Evolutionary conservation across 768 basidiomycete species (phyloP).

Genomic region (Tricholoma matsutake): DNA sequence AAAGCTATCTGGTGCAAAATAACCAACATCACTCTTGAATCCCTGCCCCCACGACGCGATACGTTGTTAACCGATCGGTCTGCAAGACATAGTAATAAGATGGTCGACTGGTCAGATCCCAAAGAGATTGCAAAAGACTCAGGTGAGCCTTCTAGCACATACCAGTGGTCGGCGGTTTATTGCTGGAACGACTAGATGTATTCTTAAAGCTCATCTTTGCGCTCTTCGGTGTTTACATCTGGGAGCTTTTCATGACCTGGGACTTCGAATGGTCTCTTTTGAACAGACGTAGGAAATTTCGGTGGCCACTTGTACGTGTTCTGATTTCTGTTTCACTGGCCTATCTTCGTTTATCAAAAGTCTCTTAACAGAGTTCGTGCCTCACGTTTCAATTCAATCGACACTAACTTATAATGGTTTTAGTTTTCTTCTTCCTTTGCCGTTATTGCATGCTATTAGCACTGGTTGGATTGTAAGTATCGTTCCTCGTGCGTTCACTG

Average conservation of each 20-base stretch:
- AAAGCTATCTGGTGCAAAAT: neutral
- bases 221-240: constrained; percentile 65
- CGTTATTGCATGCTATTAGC: constrained; percentile 72
- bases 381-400: neutral
- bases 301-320: constrained; percentile 65
- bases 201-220: constrained; percentile 59
- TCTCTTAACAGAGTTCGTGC: constrained; percentile 19
- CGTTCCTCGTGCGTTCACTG: neutral
- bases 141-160: constrained; percentile 21
- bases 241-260: constrained; percentile 63
- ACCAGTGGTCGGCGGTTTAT: neutral
- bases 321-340: neutral
- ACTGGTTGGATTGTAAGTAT: constrained; percentile 57
- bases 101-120: constrained; percentile 50
- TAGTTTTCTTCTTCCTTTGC: constrained; percentile 65
- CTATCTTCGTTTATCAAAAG: neutral
- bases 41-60: neutral
- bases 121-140: constrained; percentile 41
- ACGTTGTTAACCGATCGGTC: neutral
- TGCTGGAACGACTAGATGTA: constrained; percentile 35
- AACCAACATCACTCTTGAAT: too few relatives aligned
- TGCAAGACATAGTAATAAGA: neutral
- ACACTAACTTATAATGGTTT: constrained; percentile 1
- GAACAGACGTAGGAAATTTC: constrained; percentile 52
- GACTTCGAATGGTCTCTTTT: constrained; percentile 69